Percentiles rank a stretch among this genome's conserved stretches.
phyloP scores from a whole-genome alignment of 768 basidiomycete species.

The Tricholoma furcatifolium region DNA sequence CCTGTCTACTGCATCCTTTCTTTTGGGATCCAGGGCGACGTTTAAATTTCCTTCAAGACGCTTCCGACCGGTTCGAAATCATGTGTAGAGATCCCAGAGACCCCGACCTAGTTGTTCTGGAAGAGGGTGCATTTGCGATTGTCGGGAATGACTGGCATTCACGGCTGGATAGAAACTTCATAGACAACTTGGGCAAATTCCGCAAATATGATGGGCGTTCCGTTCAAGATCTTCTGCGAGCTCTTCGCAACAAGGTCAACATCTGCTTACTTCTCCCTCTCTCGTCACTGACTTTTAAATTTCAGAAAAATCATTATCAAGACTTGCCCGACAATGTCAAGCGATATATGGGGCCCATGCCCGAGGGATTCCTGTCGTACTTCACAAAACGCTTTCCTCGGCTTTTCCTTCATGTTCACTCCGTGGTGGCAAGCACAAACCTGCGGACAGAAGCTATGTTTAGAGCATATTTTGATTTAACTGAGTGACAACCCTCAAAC shows the following conservation, averaged over 20 bases:
- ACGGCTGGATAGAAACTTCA: slow-evolving; percentile 83
- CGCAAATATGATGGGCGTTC: slow-evolving; percentile 92
- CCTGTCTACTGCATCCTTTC: slow-evolving; percentile 90
- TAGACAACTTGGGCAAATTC: slow-evolving; percentile 95
- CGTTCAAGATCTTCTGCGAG: slow-evolving; percentile 89
- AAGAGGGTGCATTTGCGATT: slow-evolving; percentile 63
- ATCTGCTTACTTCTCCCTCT: neutral
- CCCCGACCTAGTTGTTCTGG: slow-evolving; percentile 68
- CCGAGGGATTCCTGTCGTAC: slow-evolving; percentile 88
- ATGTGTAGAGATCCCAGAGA: slow-evolving; percentile 94
- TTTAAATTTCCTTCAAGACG: slow-evolving; percentile 93
- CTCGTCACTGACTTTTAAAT: neutral
- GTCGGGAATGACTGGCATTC: slow-evolving; percentile 92
- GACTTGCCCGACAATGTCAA: slow-evolving; percentile 93
- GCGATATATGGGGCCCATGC: slow-evolving; percentile 85
- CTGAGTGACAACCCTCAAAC: slow-evolving; percentile 16
- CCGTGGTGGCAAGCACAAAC: slow-evolving; percentile 71
- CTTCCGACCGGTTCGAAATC: slow-evolving; percentile 96
- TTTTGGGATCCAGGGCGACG: slow-evolving; percentile 92
- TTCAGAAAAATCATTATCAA: slow-evolving; percentile 95
- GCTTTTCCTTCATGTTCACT: slow-evolving; percentile 89
- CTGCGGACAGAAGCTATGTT: slow-evolving; percentile 88
- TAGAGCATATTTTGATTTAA: slow-evolving; percentile 80
- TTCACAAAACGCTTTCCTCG: slow-evolving; percentile 92
- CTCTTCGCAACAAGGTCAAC: slow-evolving; percentile 90